Percentiles rank a stretch among this genome's conserved stretches.
These are phyloP conservation scores for Rosa persica DNA, from an alignment of 306 rosid genomes.

Conservation along the genomic window DNA sequence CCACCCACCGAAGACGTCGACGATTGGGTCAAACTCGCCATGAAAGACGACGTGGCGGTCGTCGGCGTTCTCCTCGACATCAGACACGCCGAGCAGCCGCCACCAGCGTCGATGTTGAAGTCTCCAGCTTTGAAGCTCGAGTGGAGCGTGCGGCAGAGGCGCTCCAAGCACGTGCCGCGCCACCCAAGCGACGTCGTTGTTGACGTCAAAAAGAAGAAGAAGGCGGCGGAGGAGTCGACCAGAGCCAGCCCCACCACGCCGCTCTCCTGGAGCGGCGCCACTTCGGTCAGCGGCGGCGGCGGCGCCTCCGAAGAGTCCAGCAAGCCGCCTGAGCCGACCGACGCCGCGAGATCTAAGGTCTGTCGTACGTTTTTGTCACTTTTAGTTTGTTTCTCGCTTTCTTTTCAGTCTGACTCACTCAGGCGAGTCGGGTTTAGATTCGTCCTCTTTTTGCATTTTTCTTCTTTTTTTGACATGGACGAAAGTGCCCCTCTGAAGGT, in stretches of 20 bases:
- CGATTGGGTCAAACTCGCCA: conserved; percentile 71
- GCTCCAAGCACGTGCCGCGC: conserved; percentile 48
- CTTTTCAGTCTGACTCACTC: conserved; percentile 3
- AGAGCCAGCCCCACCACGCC: conserved; percentile 93
- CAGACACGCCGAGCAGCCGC: conserved; percentile 20
- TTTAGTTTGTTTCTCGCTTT: not conserved
- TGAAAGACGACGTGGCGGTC: conserved; percentile 58
- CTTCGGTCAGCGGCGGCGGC: conserved; percentile 62
- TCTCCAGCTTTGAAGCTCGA: conserved; percentile 21
- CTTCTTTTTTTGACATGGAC: not conserved
- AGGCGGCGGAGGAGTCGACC: conserved; percentile 24
- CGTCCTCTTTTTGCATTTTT: not conserved
- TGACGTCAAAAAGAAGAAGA: not conserved
- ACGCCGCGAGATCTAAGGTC: conserved; percentile 79
- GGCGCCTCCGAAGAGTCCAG: conserved; percentile 60
- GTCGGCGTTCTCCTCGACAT: conserved; percentile 54
- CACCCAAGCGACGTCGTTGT: not conserved
- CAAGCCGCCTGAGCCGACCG: conserved; percentile 23
- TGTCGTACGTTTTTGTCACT: conserved; percentile 20
- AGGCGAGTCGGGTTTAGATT: conserved; percentile 13
- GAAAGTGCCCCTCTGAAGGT: conserved; percentile 26
- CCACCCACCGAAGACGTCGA: conserved; percentile 30
- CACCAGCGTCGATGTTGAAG: conserved; percentile 10
- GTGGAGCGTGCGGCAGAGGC: conserved; percentile 67
- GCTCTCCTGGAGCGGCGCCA: conserved; percentile 70